A percentile compares a stretch with the other conserved stretches of the same genome.
Evolutionary conservation across 23 red algal species (phyloP).

Genomic region (Gracilaria domingensis): DNA sequence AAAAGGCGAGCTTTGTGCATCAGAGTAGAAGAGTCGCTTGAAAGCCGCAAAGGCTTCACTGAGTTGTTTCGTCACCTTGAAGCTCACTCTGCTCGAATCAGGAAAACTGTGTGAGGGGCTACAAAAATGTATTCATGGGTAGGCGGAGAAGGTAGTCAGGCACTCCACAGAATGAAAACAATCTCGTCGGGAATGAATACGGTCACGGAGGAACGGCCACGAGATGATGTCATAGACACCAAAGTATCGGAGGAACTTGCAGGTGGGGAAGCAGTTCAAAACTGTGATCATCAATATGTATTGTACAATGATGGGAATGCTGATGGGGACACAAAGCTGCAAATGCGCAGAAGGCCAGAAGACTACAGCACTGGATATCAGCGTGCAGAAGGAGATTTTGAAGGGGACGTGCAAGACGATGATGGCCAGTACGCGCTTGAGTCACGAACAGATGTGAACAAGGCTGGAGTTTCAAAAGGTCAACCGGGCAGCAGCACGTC

Average conservation of each 20-base stretch:
- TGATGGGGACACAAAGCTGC: background rate
- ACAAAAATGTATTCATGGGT: background rate
- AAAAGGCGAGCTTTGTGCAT: background rate
- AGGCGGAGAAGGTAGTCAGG: background rate
- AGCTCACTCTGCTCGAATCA: background rate
- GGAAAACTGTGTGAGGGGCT: background rate
- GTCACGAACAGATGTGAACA: background rate
- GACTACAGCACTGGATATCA: background rate
- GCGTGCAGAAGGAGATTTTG: background rate
- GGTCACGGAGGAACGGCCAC: background rate
- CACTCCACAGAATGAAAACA: background rate
- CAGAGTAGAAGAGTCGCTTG: background rate
- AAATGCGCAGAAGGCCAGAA: background rate
- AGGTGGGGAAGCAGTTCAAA: background rate
- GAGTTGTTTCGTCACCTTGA: background rate
- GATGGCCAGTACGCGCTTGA: background rate
- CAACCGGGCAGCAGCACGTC: background rate
- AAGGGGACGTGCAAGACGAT: background rate
- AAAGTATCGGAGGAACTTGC: background rate
- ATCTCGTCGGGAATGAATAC: background rate
- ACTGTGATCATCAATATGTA: background rate
- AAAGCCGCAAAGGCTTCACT: background rate
- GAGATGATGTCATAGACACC: constrained; percentile 6
- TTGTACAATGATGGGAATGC: no score
- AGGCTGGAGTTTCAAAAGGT: background rate